Conservation (phyloP, 345 rosid genomes). For the Mangifera indica region DNA sequence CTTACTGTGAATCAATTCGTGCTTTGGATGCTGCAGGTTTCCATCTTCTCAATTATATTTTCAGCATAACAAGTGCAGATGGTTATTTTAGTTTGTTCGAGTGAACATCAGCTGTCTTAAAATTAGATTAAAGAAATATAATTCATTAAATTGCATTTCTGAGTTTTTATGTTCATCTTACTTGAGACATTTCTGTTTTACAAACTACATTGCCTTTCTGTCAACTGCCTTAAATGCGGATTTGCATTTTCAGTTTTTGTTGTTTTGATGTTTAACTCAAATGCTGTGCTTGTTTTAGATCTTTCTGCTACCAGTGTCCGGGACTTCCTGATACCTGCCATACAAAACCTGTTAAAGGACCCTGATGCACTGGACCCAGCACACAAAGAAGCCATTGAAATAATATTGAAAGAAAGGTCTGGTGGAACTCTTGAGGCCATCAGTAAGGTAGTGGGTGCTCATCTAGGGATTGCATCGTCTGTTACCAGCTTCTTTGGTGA, state of each 20-base stretch:
- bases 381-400: slow-evolving; percentile 94
- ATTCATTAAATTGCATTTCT: neutral
- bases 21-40: slow-evolving; percentile 97
- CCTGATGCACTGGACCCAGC: slow-evolving; percentile 88
- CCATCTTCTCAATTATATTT: slow-evolving; percentile 16
- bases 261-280: neutral
- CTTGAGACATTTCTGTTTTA: neutral
- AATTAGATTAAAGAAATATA: neutral
- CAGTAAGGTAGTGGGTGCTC: slow-evolving; percentile 93
- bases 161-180: neutral
- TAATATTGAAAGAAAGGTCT: slow-evolving; percentile 83
- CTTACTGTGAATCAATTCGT: slow-evolving; percentile 89
- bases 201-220: neutral
- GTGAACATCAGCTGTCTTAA: neutral
- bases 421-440: slow-evolving; percentile 82
- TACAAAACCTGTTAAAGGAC: slow-evolving; percentile 84
- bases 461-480: slow-evolving; percentile 87
- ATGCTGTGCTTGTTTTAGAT: slow-evolving; percentile 45
- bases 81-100: neutral
- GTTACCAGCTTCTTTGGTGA: slow-evolving; percentile 89
- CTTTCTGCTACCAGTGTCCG: slow-evolving; percentile 63
- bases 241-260: slow-evolving; percentile 7
- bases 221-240: neutral
- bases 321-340: slow-evolving; percentile 75
- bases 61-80: neutral